Conservation (phyloP, 345 rosid species). For the Rhodamnia argentea region DNA sequence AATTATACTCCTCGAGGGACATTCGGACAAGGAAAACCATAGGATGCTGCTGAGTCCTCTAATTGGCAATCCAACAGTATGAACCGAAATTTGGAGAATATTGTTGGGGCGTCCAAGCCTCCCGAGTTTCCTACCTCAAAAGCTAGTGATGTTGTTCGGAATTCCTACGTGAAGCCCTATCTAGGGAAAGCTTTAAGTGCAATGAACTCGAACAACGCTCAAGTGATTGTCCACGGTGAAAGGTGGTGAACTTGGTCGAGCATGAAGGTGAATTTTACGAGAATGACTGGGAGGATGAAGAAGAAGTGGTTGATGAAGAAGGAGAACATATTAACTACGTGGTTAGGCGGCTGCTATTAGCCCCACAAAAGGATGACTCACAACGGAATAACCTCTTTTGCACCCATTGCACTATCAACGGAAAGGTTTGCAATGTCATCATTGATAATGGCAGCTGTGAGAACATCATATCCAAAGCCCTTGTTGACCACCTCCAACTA, state of each 20-base stretch:
- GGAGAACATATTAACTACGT: background rate
- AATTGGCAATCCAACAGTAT: background rate
- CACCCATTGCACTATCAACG: background rate
- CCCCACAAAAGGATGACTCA: background rate
- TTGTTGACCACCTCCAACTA: background rate
- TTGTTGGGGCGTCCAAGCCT: background rate
- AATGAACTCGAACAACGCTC: background rate
- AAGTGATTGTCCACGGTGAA: background rate
- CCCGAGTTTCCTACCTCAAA: background rate
- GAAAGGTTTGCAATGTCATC: background rate
- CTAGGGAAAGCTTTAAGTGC: background rate
- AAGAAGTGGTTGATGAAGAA: background rate
- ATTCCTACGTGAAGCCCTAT: background rate
- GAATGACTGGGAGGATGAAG: background rate
- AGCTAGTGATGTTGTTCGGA: background rate
- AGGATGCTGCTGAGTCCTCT: too few species aligned
- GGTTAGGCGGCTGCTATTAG: background rate
- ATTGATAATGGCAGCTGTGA: background rate
- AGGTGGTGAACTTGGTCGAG: background rate
- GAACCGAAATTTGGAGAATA: background rate
- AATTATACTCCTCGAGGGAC: too few species aligned
- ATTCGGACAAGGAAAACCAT: too few species aligned
- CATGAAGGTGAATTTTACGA: background rate
- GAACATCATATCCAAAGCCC: background rate
- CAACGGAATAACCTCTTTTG: background rate